phyloP scores from a whole-genome alignment of 768 basidiomycete species.

The Boletus rex-veris region DNA sequence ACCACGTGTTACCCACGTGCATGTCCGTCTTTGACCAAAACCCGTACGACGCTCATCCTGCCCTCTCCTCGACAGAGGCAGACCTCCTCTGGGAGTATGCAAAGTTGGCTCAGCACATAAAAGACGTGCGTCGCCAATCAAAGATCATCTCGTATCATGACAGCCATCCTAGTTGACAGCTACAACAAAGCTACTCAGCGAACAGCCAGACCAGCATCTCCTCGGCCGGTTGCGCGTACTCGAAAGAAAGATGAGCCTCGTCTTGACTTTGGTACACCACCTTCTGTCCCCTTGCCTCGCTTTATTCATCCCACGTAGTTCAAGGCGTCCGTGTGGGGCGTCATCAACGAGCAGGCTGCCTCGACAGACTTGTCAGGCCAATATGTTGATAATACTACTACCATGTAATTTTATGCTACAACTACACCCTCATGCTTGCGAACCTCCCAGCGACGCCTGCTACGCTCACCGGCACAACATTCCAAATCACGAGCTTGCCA shows the following conservation, averaged over 20 bases:
- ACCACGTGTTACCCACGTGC: not conserved
- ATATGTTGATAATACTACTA: slow-evolving; percentile 14
- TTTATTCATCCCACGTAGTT: slow-evolving; percentile 50
- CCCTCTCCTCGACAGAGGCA: slow-evolving; percentile 64
- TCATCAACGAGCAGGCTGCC: slow-evolving; percentile 76
- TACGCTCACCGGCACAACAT: slow-evolving; percentile 55
- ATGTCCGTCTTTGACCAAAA: slow-evolving; percentile 44
- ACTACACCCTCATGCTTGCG: slow-evolving; percentile 43
- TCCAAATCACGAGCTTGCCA: slow-evolving; percentile 91
- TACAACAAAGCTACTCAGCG: slow-evolving; percentile 66
- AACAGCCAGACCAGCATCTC: slow-evolving; percentile 75
- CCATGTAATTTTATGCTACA: slow-evolving; percentile 10
- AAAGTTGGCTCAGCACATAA: slow-evolving; percentile 77
- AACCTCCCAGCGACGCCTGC: slow-evolving; percentile 44
- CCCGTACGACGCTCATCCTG: slow-evolving; percentile 71
- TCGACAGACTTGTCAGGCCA: slow-evolving; percentile 11
- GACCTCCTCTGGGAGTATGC: slow-evolving; percentile 93
- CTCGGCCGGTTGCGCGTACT: slow-evolving; percentile 72
- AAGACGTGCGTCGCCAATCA: slow-evolving; percentile 45
- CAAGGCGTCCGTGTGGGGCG: slow-evolving; percentile 95
- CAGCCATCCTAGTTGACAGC: slow-evolving; percentile 48
- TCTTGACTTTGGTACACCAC: slow-evolving; percentile 75
- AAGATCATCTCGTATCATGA: not conserved
- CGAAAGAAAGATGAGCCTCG: slow-evolving; percentile 94
- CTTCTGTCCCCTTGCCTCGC: not conserved